Evolutionary conservation across 140 eudicot species (phyloP).

Genomic region (Cichorium intybus): DNA sequence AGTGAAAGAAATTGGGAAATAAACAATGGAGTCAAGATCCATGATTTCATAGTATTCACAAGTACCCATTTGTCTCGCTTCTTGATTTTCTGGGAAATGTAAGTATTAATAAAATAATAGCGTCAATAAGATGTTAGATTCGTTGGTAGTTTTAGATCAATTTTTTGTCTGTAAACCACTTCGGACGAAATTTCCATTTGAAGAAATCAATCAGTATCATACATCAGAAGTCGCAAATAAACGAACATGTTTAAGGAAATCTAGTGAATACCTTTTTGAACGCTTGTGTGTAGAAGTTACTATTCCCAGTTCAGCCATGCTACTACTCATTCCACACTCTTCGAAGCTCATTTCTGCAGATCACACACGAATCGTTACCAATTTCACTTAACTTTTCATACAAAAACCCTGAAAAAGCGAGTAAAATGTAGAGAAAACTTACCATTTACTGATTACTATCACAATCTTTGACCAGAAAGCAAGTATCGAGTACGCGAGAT

Average conservation of each 20-base stretch:
- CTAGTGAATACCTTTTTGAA: conserved; percentile 58
- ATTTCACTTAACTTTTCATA: conserved; percentile 23
- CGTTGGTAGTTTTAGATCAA: conserved; percentile 8
- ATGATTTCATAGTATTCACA: conserved; percentile 21
- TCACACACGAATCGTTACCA: conserved; percentile 11
- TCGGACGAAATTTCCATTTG: conserved; percentile 28
- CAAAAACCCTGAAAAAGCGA: not conserved
- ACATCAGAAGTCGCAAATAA: conserved; percentile 14
- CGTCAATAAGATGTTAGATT: conserved; percentile 9
- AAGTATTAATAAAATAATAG: not conserved
- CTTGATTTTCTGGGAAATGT: not conserved
- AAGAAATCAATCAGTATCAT: conserved; percentile 31
- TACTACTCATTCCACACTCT: conserved; percentile 38
- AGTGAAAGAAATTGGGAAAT: not conserved
- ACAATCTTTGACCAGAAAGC: conserved; percentile 24
- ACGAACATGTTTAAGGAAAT: conserved; percentile 8
- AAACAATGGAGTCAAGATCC: conserved; percentile 16
- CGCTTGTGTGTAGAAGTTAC: conserved; percentile 49
- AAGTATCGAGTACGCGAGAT: conserved; percentile 36
- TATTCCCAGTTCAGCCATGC: conserved; percentile 38
- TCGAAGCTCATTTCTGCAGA: conserved; percentile 58
- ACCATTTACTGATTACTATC: conserved; percentile 15
- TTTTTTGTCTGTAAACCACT: conserved; percentile 18
- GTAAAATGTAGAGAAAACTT: not conserved
- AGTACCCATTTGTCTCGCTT: not conserved